Percentiles rank a stretch among this genome's conserved stretches.
These are phyloP conservation scores for Gremmenia infestans DNA, from an alignment of 2,329 filamentous ascomycete genomes.

Conservation along the genomic window DNA sequence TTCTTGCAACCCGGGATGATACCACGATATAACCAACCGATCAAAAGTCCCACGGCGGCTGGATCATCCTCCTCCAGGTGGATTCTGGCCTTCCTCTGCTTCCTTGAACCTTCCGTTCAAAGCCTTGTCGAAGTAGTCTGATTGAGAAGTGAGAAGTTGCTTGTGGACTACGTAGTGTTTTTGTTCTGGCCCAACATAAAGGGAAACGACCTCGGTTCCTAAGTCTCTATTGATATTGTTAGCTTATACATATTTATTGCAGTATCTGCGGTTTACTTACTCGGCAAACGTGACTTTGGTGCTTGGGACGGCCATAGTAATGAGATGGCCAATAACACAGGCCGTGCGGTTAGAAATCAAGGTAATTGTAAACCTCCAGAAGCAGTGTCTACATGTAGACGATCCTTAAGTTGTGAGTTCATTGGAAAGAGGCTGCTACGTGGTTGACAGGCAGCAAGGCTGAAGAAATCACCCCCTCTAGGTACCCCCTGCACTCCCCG, in stretches of 20 bases:
- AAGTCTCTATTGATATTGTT: conserved; percentile 13
- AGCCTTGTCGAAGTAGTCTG: conserved; percentile 22
- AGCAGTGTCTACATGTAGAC: conserved; percentile 14
- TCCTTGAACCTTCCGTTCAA: conserved; percentile 21
- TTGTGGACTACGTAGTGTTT: conserved; percentile 23
- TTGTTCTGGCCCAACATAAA: conserved; percentile 20
- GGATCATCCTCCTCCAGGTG: conserved; percentile 15
- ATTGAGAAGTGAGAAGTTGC: conserved; percentile 19
- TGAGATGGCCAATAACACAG: not conserved
- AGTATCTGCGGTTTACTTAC: not conserved
- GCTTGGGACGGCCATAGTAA: not conserved
- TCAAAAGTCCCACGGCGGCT: conserved; percentile 14
- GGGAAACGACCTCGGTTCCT: conserved; percentile 15
- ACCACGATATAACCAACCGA: conserved; percentile 21
- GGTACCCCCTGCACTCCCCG: too few relatives aligned
- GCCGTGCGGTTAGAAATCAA: not conserved
- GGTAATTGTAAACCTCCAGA: conserved; percentile 18
- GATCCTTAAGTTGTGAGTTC: conserved; percentile 22
- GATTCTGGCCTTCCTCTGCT: conserved; percentile 12
- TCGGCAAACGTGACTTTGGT: not conserved
- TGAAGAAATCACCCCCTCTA: not conserved
- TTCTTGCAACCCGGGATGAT: conserved; percentile 6
- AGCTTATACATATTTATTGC: not conserved
- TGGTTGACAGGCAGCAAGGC: not conserved
- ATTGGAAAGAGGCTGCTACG: not conserved